Percentiles rank a stretch among this genome's conserved stretches.
Evolutionary conservation across 2,329 filamentous ascomycete genomes (phyloP).

Genomic region (Purpureocillium lavendulum): DNA sequence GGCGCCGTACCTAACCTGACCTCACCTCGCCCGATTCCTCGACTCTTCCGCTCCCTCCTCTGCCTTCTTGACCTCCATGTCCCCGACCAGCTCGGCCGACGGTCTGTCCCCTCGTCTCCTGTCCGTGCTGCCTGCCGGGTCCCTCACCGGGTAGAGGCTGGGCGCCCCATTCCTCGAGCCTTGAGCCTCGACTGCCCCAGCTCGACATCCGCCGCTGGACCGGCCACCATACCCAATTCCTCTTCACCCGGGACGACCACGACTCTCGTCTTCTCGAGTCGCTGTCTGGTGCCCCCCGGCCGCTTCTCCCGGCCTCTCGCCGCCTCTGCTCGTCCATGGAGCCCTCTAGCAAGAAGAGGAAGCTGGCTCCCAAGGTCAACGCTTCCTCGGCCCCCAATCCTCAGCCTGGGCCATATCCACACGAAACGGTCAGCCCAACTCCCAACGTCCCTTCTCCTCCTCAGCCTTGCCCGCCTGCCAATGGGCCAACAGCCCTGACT

Average conservation of each 20-base stretch:
- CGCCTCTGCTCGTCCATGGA: constrained; percentile 24
- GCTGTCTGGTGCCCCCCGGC: constrained; percentile 5
- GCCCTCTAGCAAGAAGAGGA: constrained; percentile 33
- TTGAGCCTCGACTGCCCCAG: too few species aligned
- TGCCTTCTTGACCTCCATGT: not conserved
- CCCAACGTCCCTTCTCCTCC: constrained; percentile 6
- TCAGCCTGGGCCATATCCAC: constrained; percentile 21
- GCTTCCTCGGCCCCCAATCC: constrained; percentile 20
- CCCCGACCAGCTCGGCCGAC: not conserved
- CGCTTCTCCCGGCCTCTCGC: constrained; percentile 11
- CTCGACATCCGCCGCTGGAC: too few species aligned
- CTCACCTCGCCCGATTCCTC: too few species aligned
- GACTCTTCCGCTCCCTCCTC: too few species aligned
- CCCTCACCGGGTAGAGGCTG: not conserved
- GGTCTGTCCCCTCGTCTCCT: not conserved
- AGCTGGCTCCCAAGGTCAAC: constrained; percentile 33
- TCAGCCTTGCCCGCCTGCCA: not conserved
- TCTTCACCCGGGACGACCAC: not conserved
- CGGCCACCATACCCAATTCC: not conserved
- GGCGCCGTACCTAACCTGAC: too few species aligned
- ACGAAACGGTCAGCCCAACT: constrained; percentile 24
- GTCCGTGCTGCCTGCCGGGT: too few species aligned
- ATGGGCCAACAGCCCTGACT: too few species aligned
- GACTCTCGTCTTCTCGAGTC: not conserved
- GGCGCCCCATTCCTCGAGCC: not conserved